phyloP scores from a whole-genome alignment of 164 flowering plant species.

The Stephania cephalantha region DNA sequence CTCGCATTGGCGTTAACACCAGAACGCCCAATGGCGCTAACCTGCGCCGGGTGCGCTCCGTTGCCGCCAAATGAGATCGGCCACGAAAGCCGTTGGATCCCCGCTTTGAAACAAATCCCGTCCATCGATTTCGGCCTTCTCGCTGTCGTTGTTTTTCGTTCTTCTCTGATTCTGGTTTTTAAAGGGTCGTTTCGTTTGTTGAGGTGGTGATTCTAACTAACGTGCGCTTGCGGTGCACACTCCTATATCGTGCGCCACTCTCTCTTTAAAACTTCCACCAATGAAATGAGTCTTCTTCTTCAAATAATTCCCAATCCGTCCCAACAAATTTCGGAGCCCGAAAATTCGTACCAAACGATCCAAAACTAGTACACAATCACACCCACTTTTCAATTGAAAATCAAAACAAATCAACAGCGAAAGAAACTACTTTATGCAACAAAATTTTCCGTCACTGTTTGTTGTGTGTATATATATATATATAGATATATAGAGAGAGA shows the following conservation, averaged over 20 bases:
- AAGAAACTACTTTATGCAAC: too few species aligned
- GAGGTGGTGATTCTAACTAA: not conserved
- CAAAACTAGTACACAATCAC: not conserved
- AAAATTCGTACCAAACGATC: not conserved
- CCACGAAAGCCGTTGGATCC: conserved; percentile 33
- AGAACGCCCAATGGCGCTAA: conserved; percentile 30
- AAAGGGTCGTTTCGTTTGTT: not conserved
- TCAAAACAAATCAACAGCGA: not conserved
- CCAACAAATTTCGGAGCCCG: not conserved
- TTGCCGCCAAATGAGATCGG: conserved; percentile 27
- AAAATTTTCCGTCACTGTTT: not conserved
- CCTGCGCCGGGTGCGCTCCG: conserved; percentile 24
- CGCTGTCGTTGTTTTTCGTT: not conserved
- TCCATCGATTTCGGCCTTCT: conserved; percentile 38
- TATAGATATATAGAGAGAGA: too few species aligned
- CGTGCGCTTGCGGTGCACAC: not conserved
- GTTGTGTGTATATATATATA: too few species aligned
- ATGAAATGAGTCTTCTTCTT: too few species aligned
- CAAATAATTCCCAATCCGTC: not conserved
- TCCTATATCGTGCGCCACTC: conserved; percentile 14
- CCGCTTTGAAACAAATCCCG: conserved; percentile 43
- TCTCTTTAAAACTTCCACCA: too few species aligned
- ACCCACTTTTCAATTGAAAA: too few species aligned
- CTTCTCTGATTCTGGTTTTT: not conserved
- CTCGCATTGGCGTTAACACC: too few species aligned